Base-by-base conservation (phyloP, 352 stramenopile genomes). In the Globisporangium megalacanthum region DNA sequence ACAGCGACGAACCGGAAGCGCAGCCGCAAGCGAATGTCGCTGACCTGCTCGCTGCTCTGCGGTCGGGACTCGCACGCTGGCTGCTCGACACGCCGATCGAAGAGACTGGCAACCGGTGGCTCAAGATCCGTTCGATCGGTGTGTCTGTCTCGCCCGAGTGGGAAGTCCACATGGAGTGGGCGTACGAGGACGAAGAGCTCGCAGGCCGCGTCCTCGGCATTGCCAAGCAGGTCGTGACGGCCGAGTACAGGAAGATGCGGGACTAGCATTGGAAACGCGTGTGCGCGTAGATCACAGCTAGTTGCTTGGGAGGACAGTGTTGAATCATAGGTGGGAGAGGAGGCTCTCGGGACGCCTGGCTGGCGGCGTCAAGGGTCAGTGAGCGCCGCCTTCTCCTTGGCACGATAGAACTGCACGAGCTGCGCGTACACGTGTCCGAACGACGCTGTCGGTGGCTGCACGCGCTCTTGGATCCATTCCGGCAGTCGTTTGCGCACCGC, bases 81-180 rank as follows among this genome's bases (percentile, higher is more conserved):
- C 72, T 95, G 39, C 50, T 54, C 6, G 66, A 92, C 49, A 60
- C 82, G 15, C 46, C 62, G 3, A 66, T 90, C 19, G 81, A 90
- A 44, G 75, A 77, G 50, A 77, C 79, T 36, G 78, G 83, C 50
- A 73, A 81, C 47, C 76, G 71, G 5, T 93, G 79, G 80, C 65
- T 95, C 37, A 90, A 89, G 57, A 69, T 95, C 49, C 74, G 73
- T 7, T 80, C 77, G 14, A 77, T 95, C 14, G 73, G 77, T 20
- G 65, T 95, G 15, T 70, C 77, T 14, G 63, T 92, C 33, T 87
- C 80, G 37, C 52, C 70, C 4, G 83, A 92, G 11, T 95, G 86
- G 86, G 77, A 88, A 70, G 75, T 89, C 9, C 79, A 89, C 54
- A 68, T 95, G 37, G 79, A 92, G 65, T 95, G 86, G 86, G 73